These are phyloP conservation scores for Globisporangium spiculum DNA, from an alignment of 352 stramenopile species.

Conservation along the genomic window DNA sequence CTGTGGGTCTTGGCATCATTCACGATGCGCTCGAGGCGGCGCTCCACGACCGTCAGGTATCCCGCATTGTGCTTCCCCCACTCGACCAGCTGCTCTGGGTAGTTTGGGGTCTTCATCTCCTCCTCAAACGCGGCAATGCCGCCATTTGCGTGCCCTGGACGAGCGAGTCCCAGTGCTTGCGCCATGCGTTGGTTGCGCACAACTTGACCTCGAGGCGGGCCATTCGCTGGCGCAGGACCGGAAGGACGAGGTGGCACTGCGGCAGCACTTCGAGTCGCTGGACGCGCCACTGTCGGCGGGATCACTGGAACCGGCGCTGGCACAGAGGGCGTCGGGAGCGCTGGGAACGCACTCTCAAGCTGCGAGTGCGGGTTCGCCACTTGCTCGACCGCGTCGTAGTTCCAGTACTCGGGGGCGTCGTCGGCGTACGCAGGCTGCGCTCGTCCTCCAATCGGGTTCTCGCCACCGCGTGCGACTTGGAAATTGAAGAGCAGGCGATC, in stretches of 20 bases:
- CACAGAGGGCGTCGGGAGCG: constrained; percentile 40
- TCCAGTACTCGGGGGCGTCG: constrained; percentile 60
- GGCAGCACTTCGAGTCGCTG: constrained; percentile 12
- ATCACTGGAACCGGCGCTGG: constrained; percentile 36
- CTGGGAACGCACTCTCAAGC: constrained; percentile 65
- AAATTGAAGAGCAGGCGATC: constrained; percentile 78
- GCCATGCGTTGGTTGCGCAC: constrained; percentile 68
- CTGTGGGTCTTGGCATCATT: constrained; percentile 67
- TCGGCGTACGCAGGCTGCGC: constrained; percentile 22
- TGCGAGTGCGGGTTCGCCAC: constrained; percentile 25
- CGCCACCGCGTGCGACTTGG: constrained; percentile 53
- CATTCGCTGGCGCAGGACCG: constrained; percentile 19
- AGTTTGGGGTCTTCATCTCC: constrained; percentile 72
- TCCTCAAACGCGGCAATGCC: constrained; percentile 59
- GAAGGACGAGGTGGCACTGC: constrained; percentile 13
- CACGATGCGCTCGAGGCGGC: constrained; percentile 70
- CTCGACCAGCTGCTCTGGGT: constrained; percentile 53
- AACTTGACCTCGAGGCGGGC: constrained; percentile 46
- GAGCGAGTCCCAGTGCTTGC: constrained; percentile 52
- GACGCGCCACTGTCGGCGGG: constrained; percentile 42
- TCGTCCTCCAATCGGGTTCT: constrained; percentile 49
- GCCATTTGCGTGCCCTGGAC: constrained; percentile 33
- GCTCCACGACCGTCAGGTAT: constrained; percentile 71
- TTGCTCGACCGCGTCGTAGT: constrained; percentile 35
- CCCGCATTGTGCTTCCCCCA: constrained; percentile 73